Base-by-base conservation (phyloP, 306 rosid genomes). In the Vigna mungo region DNA sequence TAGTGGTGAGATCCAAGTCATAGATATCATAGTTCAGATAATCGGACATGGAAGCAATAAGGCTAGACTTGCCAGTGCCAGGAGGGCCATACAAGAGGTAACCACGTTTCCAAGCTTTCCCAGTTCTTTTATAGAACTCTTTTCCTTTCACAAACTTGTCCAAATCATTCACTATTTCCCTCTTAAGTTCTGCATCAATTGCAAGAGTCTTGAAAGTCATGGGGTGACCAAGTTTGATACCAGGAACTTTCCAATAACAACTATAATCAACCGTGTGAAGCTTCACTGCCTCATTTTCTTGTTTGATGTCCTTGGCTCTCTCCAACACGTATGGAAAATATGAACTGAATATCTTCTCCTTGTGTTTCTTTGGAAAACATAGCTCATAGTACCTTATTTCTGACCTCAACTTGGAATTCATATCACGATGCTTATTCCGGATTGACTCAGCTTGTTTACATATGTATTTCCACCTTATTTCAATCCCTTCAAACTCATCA, bases 21-120 rank as follows among this genome's bases (percentile, higher is more conserved):
- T 85, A 89, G 44, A 87, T 52, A 65, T 87, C 85, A 59, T 81
- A 89, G 82, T 80, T 82, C 3, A 89, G 86, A 67, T 87, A 69
- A 61, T 82, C 68, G 21, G 86, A 86, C 94, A 89, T 85, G 63
- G 90, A 83, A 17, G 88, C 88, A 64, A 89, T 74, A 71, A 87
- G 59, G 62, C 93, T 89, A 0, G 91, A 80, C 49, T 87, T 87
- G 6, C 91, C 90, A 1, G 93, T 89, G 1, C 91, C 89, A 3
- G 91, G 90, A 56, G 93, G 91, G 11, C 91, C 90, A 78, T 82
- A 82, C 23, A 85, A 59, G 52, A 89, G 68, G 72, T 87, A 87
- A 51, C 89, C 91, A 0, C 93, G 51, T 75, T 87, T 89, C 94
- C 94, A 87, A 9, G 88, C 81, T 70, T 80, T 89, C 7, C 88